Base-by-base conservation (phyloP, 345 rosid species). In the Syzygium grande region DNA sequence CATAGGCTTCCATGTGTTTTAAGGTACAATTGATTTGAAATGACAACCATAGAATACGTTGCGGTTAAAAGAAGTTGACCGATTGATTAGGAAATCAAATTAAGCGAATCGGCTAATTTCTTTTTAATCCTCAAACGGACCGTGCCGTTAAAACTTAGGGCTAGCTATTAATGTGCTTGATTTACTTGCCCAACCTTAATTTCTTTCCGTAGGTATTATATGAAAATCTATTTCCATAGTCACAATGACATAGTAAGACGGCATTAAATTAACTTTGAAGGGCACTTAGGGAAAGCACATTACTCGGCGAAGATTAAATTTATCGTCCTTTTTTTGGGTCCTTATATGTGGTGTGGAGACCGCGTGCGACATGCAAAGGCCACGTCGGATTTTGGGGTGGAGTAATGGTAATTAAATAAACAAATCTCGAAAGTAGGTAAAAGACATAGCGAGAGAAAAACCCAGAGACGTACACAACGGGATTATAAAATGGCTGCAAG, bases 401-500 rank as follows among this genome's bases (percentile, higher is more conserved):
- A 17, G 25, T 58, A 22, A 12, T 41, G 58, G 23, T 85, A 85
- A 85, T 53, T 7, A 51, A 53, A 85, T 85, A 54, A 16, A 53
- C 5, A 16, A 85, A 68, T 19, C 87, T 43, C 27, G 43, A 59
- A 52, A 86, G 83, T 51, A 30, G 88, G 86, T 54, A 90, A 92
- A 92, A 90, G 49, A 85, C 86, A 53, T 55, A 30, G 30, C 43
- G 56, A 6, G 90, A 89, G 90, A 87, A 92, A 90, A 86, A 88
- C 93, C 92, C 95, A 91, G 96, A 94, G 95, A 89, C 92, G 86
- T 89, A 92, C 95, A 88, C 84, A 34, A 55, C 88, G 78, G 87
- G 91, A 87, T 93, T 93, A 91, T 95, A 77, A 93, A 91, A 94
- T 92, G 96, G 98, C 95, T 95, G 94, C 96, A 89, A 94, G 85